Evolutionary conservation across 176 grass and related monocot species (phyloP), one percentile per base, ranked within the genome.

Genomic region (Coix lacrymajobi): DNA sequence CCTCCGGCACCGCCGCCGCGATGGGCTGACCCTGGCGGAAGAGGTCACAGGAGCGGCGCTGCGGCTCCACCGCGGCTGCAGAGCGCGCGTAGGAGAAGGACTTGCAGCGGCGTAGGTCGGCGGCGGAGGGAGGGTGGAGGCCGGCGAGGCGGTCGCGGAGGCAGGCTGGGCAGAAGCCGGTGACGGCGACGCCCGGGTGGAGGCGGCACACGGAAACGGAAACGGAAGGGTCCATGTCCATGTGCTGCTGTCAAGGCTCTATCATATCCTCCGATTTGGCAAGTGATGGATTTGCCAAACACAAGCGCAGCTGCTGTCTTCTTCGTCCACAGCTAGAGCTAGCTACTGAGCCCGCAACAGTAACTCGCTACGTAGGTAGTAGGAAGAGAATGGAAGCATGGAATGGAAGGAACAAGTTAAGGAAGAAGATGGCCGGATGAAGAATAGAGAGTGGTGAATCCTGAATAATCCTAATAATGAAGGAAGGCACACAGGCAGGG

Each of bases 111-210:
- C 89, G 92, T 62, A 94, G 92, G 26, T 82, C 69, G 46, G 74
- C 56, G 44, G 70, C 48, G 13, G 83, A 33, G 10, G 82, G 51
- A 25, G 88, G 77, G 7, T 91, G 90, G 84, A 98, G 90, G 61
- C 90, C 90, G 33, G 82, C 71, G 66, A 98, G 96, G 52, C 96
- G 96, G 66, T 98, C 96, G 30, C 92, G 82, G 85, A 98, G 96
- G 79, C 96, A 98, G 75, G 90, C 82, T 17, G 96, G 89, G 82
- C 96, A 98, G 87, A 95, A 98, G 61, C 94, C 91, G 38, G 90
- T 94, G 68, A 94, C 76, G 78, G 90, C 76, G 29, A 90, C 81
- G 57, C 83, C 86, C 5, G 92, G 95, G 88, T 97, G 95, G 86
- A 92, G 90, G 62, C 79, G 69, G 86, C 95, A 94, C n/a, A 60